phyloP scores from a whole-genome alignment of 2,329 filamentous ascomycete genomes.

The Fusarium pseudonygamai region DNA sequence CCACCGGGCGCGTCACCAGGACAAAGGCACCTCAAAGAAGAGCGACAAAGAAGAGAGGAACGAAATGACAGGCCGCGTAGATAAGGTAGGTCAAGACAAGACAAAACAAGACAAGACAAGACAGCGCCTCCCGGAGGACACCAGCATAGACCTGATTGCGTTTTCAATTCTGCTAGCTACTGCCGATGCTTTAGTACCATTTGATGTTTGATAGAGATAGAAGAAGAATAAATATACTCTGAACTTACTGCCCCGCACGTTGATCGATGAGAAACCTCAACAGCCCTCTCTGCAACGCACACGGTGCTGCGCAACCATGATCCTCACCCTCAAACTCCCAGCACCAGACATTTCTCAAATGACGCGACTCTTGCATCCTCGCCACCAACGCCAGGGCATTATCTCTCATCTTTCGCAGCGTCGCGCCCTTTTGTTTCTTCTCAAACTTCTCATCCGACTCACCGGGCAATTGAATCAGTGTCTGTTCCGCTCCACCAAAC shows the following conservation, averaged over 20 bases:
- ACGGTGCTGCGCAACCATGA: constrained; percentile 36
- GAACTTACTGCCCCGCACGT: not conserved
- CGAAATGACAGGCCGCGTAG: not conserved
- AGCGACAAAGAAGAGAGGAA: not conserved
- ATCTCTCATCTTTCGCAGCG: constrained; percentile 33
- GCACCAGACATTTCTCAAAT: constrained; percentile 30
- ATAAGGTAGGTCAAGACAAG: not conserved
- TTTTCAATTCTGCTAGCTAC: not conserved
- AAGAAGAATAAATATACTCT: not conserved
- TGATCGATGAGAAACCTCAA: constrained; percentile 33
- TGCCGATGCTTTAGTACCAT: not conserved
- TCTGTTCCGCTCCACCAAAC: constrained; percentile 46
- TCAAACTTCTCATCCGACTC: constrained; percentile 47
- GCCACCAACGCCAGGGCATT: constrained; percentile 37
- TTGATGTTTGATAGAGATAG: not conserved
- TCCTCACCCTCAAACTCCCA: constrained; percentile 44
- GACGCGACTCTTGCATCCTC: constrained; percentile 29
- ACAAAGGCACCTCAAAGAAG: not conserved
- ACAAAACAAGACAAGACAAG: too few relatives aligned
- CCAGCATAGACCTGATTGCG: not conserved
- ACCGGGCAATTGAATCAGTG: constrained; percentile 36
- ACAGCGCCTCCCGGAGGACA: not conserved
- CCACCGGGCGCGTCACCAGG: not conserved
- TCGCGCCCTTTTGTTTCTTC: constrained; percentile 29
- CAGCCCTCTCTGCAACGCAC: constrained; percentile 34